phyloP scores from a whole-genome alignment of 139 green algal genomes.

The Coelastrella sp. region DNA sequence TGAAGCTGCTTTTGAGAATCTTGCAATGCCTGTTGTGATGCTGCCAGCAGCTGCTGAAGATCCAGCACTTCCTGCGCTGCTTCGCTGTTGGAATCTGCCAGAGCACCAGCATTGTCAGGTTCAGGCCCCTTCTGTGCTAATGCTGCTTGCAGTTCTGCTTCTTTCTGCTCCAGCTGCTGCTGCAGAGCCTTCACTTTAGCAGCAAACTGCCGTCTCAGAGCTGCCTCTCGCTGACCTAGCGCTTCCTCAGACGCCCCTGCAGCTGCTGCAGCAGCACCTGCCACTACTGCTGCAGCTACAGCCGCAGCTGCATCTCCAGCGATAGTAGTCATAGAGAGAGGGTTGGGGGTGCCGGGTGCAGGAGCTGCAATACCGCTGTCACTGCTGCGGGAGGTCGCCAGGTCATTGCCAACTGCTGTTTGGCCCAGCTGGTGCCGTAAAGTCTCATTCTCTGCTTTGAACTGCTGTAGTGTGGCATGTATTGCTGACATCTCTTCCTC shows the following conservation, averaged over 20 bases:
- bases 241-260: constrained; percentile 33
- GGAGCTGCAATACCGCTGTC: neutral
- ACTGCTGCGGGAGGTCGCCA: neutral
- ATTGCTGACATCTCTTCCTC: constrained; percentile 17
- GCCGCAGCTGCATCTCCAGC: constrained; percentile 14
- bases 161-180: neutral
- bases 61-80: neutral
- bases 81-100: too few relatives aligned
- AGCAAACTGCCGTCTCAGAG: constrained; percentile 24
- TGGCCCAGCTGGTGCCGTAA: neutral
- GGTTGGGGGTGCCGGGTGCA: constrained; percentile 20
- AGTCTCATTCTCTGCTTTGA: constrained; percentile 8
- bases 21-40: neutral
- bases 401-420: neutral
- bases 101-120: neutral
- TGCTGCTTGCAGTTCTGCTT: constrained; percentile 16
- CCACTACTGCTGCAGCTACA: constrained; percentile 34
- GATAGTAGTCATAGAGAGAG: constrained; percentile 1
- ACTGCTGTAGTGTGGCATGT: neutral
- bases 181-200: constrained; percentile 10
- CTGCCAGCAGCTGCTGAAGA: neutral
- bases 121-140: constrained; percentile 11
- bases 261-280: constrained; percentile 31
- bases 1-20: neutral
- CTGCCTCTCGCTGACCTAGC: constrained; percentile 6